Percentiles rank a stretch among this genome's conserved stretches.
Conservation (phyloP, 495 filamentous ascomycete species). For the Choiromyces venosus region DNA sequence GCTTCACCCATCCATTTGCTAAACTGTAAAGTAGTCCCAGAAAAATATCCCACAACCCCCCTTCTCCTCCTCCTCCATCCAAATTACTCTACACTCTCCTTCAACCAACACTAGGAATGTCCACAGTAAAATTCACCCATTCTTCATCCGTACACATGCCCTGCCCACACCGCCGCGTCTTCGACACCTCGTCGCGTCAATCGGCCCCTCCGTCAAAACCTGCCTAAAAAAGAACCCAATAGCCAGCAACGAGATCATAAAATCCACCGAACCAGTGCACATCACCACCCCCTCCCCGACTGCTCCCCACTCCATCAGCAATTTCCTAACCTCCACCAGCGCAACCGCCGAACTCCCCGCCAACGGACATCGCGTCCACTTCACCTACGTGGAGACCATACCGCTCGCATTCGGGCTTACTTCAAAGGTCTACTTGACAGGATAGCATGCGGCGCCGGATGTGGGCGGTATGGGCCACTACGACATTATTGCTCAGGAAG, state of each 20-base stretch:
- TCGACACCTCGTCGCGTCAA: slow-evolving; percentile 9
- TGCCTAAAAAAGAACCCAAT: background rate
- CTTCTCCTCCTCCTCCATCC: background rate
- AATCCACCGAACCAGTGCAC: slow-evolving; percentile 8
- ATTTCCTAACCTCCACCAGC: background rate
- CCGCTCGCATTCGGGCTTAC: slow-evolving; percentile 1
- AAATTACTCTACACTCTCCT: background rate
- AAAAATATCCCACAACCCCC: background rate
- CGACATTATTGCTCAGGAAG: slow-evolving; percentile 5
- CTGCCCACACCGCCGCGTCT: background rate
- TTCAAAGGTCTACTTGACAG: background rate
- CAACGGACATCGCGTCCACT: slow-evolving; percentile 9
- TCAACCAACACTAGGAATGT: background rate
- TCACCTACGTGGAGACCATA: slow-evolving; percentile 13
- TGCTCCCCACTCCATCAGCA: background rate
- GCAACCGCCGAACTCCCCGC: background rate
- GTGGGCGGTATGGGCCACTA: slow-evolving; percentile 1
- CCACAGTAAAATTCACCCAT: background rate
- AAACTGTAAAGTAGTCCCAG: no score
- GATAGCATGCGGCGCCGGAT: slow-evolving; percentile 13
- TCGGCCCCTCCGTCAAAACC: background rate
- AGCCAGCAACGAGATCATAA: background rate
- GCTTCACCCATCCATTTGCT: background rate
- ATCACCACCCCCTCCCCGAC: slow-evolving; percentile 7
- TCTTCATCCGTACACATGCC: background rate